Conservation (phyloP, 768 basidiomycete species). For the Kwoniella europaea region DNA sequence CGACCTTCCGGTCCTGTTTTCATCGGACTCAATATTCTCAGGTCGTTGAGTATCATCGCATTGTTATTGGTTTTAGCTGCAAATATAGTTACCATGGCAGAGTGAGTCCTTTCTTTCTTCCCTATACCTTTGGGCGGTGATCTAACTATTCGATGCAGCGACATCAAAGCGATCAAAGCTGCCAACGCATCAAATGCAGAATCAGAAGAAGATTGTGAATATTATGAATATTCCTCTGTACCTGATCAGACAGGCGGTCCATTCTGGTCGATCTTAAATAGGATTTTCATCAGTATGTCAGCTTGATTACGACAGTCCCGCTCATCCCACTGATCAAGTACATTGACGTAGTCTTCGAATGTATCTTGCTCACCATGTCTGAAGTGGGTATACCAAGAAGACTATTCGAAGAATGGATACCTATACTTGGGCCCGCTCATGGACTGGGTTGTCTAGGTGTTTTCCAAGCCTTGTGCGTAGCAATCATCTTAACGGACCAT, state of each 20-base stretch:
- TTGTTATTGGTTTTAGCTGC: slow-evolving; percentile 76
- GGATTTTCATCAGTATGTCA: slow-evolving; percentile 71
- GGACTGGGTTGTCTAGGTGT: slow-evolving; percentile 85
- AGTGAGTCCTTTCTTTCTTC: slow-evolving; percentile 37
- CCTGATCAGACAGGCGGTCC: slow-evolving; percentile 88
- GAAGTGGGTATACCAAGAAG: slow-evolving; percentile 78
- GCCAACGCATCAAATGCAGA: not conserved
- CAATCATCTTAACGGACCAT: slow-evolving; percentile 25
- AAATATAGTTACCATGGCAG: slow-evolving; percentile 62
- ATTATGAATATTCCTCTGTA: slow-evolving; percentile 73
- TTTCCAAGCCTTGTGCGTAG: slow-evolving; percentile 77
- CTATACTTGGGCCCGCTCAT: slow-evolving; percentile 80
- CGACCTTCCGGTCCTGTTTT: slow-evolving; percentile 50
- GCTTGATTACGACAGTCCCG: not conserved
- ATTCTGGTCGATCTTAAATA: slow-evolving; percentile 89
- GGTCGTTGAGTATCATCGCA: slow-evolving; percentile 76
- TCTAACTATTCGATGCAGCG: slow-evolving; percentile 25
- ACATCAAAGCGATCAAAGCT: slow-evolving; percentile 54
- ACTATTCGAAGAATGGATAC: slow-evolving; percentile 77
- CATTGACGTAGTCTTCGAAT: slow-evolving; percentile 67
- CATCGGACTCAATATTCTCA: slow-evolving; percentile 73
- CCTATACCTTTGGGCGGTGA: not conserved
- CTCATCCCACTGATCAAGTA: not conserved
- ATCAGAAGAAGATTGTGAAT: slow-evolving; percentile 66
- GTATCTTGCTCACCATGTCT: slow-evolving; percentile 76